Conservation (phyloP, 1,284 basidiomycete genomes). For the Coniophora puteana region DNA sequence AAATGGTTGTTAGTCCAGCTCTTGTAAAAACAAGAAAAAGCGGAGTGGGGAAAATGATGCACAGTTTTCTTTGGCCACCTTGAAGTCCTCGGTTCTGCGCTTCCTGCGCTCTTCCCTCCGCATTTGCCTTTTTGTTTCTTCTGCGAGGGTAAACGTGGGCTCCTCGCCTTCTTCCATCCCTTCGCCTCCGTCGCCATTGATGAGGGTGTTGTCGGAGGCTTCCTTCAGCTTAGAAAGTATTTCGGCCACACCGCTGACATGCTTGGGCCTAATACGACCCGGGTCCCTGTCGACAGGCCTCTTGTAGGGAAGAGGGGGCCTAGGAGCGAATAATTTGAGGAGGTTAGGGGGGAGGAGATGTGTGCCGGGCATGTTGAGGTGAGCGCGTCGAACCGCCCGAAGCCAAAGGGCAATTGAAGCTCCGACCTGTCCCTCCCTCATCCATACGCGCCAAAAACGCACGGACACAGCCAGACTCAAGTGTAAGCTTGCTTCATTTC, state of each 20-base stretch:
- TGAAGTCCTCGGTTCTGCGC: constrained; percentile 76
- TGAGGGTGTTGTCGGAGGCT: constrained; percentile 65
- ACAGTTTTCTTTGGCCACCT: constrained; percentile 82
- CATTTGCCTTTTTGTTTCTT: constrained; percentile 76
- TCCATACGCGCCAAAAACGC: too few relatives aligned
- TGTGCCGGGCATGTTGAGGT: constrained; percentile 66
- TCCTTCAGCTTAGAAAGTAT: constrained; percentile 76
- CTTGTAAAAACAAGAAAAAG: constrained; percentile 4
- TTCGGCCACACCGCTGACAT: constrained; percentile 69
- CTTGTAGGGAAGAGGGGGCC: constrained; percentile 81
- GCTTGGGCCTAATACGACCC: constrained; percentile 66
- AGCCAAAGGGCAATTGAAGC: background rate
- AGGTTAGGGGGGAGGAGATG: constrained; percentile 91
- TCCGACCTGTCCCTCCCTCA: too few relatives aligned
- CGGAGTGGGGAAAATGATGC: too few relatives aligned
- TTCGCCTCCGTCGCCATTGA: constrained; percentile 55
- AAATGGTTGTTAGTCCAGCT: constrained; percentile 12
- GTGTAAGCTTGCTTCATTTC: too few relatives aligned
- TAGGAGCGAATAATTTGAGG: constrained; percentile 90
- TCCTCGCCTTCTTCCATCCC: constrained; percentile 80
- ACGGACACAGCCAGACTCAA: too few relatives aligned
- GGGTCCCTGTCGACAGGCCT: constrained; percentile 84
- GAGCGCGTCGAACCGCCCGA: background rate
- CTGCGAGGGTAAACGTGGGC: constrained; percentile 70
- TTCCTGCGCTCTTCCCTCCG: constrained; percentile 79